A percentile compares a stretch with the other conserved stretches of the same genome.
Evolutionary conservation across 495 filamentous ascomycete genomes (phyloP).

Genomic region (Neurospora sp.): DNA sequence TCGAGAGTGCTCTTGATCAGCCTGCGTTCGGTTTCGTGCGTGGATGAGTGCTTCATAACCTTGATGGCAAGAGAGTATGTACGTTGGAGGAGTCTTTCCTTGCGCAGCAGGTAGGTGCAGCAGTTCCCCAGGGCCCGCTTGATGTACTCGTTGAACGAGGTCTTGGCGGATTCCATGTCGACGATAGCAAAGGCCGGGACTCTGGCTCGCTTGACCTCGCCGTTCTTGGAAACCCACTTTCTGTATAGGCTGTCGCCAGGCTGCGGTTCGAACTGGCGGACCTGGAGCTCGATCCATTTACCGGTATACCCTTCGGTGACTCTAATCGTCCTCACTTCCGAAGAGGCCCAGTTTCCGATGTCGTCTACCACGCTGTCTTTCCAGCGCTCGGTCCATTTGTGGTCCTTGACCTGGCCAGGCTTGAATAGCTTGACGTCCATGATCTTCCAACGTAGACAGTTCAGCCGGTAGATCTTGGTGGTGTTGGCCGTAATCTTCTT

Average conservation of each 20-base stretch:
- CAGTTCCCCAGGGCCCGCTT: slow-evolving; percentile 25
- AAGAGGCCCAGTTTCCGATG: slow-evolving; percentile 38
- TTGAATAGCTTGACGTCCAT: slow-evolving; percentile 41
- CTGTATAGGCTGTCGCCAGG: slow-evolving; percentile 36
- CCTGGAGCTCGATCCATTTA: slow-evolving; percentile 27
- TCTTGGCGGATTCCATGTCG: slow-evolving; percentile 35
- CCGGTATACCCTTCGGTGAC: slow-evolving; percentile 40
- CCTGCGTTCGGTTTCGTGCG: slow-evolving; percentile 22
- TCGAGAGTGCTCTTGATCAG: slow-evolving; percentile 41
- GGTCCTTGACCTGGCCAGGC: slow-evolving; percentile 38
- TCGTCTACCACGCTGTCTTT: slow-evolving; percentile 36
- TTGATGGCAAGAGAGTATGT: slow-evolving; percentile 35
- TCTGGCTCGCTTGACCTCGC: slow-evolving; percentile 20
- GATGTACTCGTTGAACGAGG: slow-evolving; percentile 35
- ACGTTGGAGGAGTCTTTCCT: slow-evolving; percentile 28
- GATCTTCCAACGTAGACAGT: slow-evolving; percentile 41
- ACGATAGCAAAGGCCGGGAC: slow-evolving; percentile 40
- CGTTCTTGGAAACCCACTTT: slow-evolving; percentile 32
- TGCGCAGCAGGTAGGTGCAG: slow-evolving; percentile 27
- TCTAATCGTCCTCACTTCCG: slow-evolving; percentile 28
- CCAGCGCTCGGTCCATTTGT: slow-evolving; percentile 45
- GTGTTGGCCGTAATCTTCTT: slow-evolving; percentile 27
- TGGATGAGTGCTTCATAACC: slow-evolving; percentile 14
- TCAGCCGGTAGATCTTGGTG: slow-evolving; percentile 33
- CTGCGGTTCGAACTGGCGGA: slow-evolving; percentile 38